Conservation (phyloP, 2,329 filamentous ascomycete species). For the Fusarium nygamai region DNA sequence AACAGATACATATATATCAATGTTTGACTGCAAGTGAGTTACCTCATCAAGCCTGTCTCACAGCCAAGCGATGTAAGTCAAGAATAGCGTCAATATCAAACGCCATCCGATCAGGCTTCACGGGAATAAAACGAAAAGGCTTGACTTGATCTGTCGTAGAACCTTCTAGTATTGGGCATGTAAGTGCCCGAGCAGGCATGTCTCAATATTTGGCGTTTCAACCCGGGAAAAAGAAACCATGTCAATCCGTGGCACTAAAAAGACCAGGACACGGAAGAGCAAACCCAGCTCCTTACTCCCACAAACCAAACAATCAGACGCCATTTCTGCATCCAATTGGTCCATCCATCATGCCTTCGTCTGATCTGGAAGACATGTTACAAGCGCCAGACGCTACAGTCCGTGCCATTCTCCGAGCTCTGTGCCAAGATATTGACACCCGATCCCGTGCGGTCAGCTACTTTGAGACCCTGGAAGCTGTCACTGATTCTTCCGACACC, state of each 20-base stretch:
- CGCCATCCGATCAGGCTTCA: neutral
- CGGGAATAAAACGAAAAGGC: no score
- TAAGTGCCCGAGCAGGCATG: neutral
- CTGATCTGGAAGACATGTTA: neutral
- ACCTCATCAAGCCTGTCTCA: neutral
- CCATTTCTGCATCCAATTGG: neutral
- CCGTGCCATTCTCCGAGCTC: constrained; percentile 19
- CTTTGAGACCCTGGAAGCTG: neutral
- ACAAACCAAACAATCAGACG: neutral
- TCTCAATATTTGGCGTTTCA: constrained; percentile 16
- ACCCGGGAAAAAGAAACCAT: neutral
- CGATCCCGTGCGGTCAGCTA: neutral
- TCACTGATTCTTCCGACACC: neutral
- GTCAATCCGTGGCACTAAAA: neutral
- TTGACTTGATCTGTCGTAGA: neutral
- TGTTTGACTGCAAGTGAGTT: neutral
- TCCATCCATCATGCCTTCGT: neutral
- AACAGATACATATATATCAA: neutral
- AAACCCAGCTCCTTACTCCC: neutral
- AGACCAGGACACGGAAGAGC: neutral
- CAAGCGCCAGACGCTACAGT: constrained; percentile 12
- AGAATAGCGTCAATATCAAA: neutral
- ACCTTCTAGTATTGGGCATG: neutral
- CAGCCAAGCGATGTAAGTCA: neutral
- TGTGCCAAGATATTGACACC: constrained; percentile 11